Evolutionary conservation across 495 filamentous ascomycete species (phyloP), one percentile per base, ranked within the genome.

Genomic region (Aspergillus conjunctus): DNA sequence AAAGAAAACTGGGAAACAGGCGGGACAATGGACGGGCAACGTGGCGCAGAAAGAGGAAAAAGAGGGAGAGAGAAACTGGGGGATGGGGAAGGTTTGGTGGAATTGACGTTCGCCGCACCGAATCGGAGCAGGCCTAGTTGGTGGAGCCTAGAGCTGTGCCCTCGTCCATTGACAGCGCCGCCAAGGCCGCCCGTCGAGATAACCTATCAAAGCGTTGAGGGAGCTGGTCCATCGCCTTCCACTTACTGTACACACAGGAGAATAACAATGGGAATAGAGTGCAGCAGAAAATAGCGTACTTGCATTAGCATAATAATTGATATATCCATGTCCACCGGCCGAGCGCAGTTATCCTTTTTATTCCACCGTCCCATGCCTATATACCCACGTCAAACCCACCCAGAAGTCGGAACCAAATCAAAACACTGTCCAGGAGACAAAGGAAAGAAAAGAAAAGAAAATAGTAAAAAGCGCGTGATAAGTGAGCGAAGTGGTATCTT

Each of bases 51-150:
- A 43, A 60, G 55, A 58, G 52, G 18, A 2, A 48, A 39, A 62
- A 41, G 62, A 26, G 62, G 48, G 57, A 63, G 66, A 56, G 45
- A 49, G 50, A 56, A 64, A 50, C 57, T 30, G 57, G 58, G 51
- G 57, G 53, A 52, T 43, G 43, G 51, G 54, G 54, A 54, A 21
- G 49, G 59, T 51, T 62, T 53, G 65, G 46, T 61, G 54, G 33
- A 66, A 59, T 68, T 68, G 66, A 68, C 66, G 66, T 68, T 66
- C 52, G 66, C 62, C 63, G 63, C 63, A 68, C 56, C 59, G 56
- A 34, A 54, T 59, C 60, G 60, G 55, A 59, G 33, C 54, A 51
- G 50, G 52, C 20, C 60, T 58, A 57, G 54, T 59, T 51, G 33
- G 63, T 63, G 66, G 61, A 64, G 63, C 61, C 66, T 51, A 59